phyloP scores from a whole-genome alignment of 371 early-diverging fungal species.

The Lichtheimia ornata region DNA sequence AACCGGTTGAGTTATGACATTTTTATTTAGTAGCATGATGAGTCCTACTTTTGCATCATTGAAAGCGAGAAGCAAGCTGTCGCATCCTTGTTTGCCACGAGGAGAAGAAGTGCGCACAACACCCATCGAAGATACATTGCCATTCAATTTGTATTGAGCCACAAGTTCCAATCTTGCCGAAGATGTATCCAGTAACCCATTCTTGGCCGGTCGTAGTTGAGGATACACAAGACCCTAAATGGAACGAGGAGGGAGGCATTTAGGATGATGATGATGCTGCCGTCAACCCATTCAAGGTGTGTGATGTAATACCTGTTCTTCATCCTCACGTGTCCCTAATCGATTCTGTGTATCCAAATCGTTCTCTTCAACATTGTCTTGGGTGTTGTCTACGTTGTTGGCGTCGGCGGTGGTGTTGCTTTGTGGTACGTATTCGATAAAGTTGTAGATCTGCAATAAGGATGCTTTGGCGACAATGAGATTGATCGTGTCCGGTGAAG shows the following conservation, averaged over 20 bases:
- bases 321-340: conserved; percentile 27
- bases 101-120: conserved; percentile 71
- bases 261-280: background rate
- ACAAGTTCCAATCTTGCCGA: conserved; percentile 77
- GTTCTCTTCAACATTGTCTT: conserved; percentile 11
- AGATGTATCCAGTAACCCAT: conserved; percentile 33
- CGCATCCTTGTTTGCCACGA: conserved; percentile 70
- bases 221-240: conserved; percentile 46
- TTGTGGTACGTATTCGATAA: conserved; percentile 61
- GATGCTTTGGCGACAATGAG: conserved; percentile 77
- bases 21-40: background rate
- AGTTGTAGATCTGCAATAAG: conserved; percentile 81
- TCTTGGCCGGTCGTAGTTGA: conserved; percentile 37
- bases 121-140: conserved; percentile 79
- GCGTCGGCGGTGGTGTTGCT: background rate
- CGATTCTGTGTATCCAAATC: conserved; percentile 11
- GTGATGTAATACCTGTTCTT: conserved; percentile 26
- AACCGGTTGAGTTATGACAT: background rate
- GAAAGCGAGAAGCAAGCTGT: conserved; percentile 83
- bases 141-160: conserved; percentile 77
- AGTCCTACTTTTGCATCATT: conserved; percentile 87
- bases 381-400: conserved; percentile 9
- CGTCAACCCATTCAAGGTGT: too few relatives aligned
- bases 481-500: conserved; percentile 70
- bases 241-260: background rate